Percentiles rank a stretch among this genome's conserved stretches.
Conservation (phyloP, 2,329 filamentous ascomycete species). For the Dothideomycetes sp. region DNA sequence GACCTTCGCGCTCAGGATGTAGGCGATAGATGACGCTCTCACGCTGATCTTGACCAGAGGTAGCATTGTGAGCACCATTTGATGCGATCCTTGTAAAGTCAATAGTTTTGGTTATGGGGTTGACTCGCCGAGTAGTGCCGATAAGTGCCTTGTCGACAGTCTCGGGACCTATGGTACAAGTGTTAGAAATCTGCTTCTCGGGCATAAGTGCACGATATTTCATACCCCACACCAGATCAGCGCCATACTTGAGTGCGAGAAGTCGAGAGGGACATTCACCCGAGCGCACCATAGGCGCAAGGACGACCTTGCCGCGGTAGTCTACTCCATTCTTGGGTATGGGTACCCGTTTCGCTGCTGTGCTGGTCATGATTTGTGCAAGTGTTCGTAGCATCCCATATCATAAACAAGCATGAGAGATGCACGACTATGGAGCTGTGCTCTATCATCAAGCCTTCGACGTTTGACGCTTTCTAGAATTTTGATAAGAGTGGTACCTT, state of each 20-base stretch:
- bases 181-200: background rate
- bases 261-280: constrained; percentile 87
- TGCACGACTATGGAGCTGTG: background rate
- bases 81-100: constrained; percentile 74
- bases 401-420: constrained; percentile 1
- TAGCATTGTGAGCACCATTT: constrained; percentile 52
- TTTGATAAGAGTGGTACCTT: too few species aligned
- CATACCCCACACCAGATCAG: constrained; percentile 89
- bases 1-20: constrained; percentile 64
- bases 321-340: constrained; percentile 84
- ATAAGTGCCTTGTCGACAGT: constrained; percentile 89
- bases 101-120: constrained; percentile 65
- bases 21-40: constrained; percentile 72
- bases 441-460: too few species aligned
- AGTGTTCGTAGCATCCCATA: constrained; percentile 30
- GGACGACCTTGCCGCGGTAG: constrained; percentile 85
- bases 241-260: constrained; percentile 83
- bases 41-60: constrained; percentile 23
- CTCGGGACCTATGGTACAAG: constrained; percentile 57
- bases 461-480: too few species aligned
- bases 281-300: constrained; percentile 97
- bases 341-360: constrained; percentile 50
- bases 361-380: constrained; percentile 20
- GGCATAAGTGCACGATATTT: constrained; percentile 9
- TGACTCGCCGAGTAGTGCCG: constrained; percentile 67